Evolutionary conservation across 257 asterid species (phyloP).

Genomic region (Fraxinus pennsylvanica): DNA sequence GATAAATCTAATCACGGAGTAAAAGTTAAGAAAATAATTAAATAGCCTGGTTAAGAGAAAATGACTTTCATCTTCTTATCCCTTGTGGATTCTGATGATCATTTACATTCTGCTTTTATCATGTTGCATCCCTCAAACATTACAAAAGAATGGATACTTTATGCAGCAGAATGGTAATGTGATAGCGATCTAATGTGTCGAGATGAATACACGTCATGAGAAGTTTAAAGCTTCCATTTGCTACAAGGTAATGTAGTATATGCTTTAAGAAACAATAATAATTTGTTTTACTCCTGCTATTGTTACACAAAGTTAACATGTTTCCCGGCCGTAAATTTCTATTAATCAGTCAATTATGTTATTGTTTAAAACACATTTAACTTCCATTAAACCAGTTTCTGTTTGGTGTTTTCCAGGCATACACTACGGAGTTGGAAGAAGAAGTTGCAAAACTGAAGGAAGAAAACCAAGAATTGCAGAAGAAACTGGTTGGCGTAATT

Average conservation of each 20-base stretch:
- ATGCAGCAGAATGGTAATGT: conserved; percentile 18
- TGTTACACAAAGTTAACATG: conserved; percentile 6
- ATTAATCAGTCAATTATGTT: not conserved
- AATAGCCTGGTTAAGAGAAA: not conserved
- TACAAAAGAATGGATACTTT: conserved; percentile 12
- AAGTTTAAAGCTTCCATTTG: conserved; percentile 18
- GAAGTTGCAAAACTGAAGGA: conserved; percentile 90
- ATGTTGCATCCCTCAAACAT: conserved; percentile 1
- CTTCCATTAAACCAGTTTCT: not conserved
- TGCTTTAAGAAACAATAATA: conserved; percentile 22
- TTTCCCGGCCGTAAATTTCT: not conserved
- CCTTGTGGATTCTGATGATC: conserved; percentile 13
- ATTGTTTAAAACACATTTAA: not conserved
- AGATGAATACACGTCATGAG: conserved; percentile 14
- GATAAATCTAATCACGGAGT: not conserved
- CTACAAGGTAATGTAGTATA: conserved; percentile 15
- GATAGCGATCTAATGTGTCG: conserved; percentile 13
- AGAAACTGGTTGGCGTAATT: conserved; percentile 57
- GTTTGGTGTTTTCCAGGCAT: conserved; percentile 51
- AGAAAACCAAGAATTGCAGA: conserved; percentile 68
- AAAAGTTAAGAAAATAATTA: not conserved
- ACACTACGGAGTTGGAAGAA: conserved; percentile 80
- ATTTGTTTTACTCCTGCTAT: conserved; percentile 8
- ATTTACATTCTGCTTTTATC: conserved; percentile 16
- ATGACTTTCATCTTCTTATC: conserved; percentile 3